Conservation (phyloP, 176 grass and related monocot species). For the Hyparrhenia diplandra region DNA sequence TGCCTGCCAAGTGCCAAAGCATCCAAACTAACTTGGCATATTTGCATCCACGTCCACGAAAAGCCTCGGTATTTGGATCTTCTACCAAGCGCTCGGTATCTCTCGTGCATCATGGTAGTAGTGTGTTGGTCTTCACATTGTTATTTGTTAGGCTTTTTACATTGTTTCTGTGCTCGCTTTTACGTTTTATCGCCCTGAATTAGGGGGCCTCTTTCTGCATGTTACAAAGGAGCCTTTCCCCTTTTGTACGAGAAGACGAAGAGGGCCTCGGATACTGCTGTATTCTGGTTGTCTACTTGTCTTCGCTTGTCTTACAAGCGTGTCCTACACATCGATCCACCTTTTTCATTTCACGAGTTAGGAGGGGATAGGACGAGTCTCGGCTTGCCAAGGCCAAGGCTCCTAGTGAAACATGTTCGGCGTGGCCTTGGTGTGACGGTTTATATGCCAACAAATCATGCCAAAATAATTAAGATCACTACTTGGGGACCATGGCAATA, state of each 20-base stretch:
- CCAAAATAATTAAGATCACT: not conserved
- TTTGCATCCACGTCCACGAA: not conserved
- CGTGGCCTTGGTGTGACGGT: not conserved
- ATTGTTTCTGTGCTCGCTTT: not conserved
- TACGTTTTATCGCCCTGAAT: not conserved
- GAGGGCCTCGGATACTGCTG: not conserved
- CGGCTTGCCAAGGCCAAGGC: not conserved
- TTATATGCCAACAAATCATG: not conserved
- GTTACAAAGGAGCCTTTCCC: not conserved
- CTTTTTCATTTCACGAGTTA: not conserved
- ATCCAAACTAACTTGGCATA: not conserved
- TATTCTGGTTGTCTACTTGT: not conserved
- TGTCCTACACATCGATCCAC: not conserved
- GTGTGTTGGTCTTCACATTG: not conserved
- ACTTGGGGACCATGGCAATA: not conserved
- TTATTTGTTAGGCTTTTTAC: not conserved
- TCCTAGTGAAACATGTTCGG: not conserved
- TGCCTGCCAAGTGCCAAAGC: not conserved
- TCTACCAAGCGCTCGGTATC: not conserved
- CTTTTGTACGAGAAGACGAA: not conserved
- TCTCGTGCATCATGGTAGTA: not conserved
- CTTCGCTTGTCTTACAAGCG: not conserved
- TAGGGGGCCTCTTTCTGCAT: not conserved
- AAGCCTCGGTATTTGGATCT: not conserved
- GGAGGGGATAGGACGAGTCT: not conserved